These are phyloP conservation scores for Chrysoporthe cubensis DNA, from an alignment of 2,329 filamentous ascomycete species.

Conservation along the genomic window DNA sequence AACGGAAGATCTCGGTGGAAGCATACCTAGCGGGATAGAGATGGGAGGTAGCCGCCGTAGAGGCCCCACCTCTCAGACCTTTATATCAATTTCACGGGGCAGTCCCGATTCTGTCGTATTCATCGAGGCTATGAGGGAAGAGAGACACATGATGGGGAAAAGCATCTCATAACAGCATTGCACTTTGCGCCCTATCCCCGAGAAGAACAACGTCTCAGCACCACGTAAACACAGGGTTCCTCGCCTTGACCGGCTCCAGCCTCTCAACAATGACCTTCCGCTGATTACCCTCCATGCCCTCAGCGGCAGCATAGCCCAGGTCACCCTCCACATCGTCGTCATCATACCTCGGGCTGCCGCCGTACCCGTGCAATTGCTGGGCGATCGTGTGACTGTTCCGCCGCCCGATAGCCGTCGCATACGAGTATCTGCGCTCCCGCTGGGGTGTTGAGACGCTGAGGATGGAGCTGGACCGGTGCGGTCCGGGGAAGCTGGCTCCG, in stretches of 20 bases:
- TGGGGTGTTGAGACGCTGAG: slow-evolving; percentile 49
- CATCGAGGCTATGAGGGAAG: background rate
- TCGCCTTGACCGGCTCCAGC: slow-evolving; percentile 91
- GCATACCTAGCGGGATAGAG: background rate
- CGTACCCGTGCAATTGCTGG: slow-evolving; percentile 53
- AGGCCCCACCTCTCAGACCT: background rate
- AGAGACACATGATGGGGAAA: background rate
- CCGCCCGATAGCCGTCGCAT: slow-evolving; percentile 51
- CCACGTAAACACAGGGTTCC: slow-evolving; percentile 97
- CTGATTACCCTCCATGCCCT: slow-evolving; percentile 88
- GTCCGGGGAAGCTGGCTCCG: slow-evolving; percentile 47
- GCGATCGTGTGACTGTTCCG: slow-evolving; percentile 56
- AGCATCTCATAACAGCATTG: background rate
- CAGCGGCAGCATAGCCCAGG: slow-evolving; percentile 89
- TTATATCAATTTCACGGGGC: background rate
- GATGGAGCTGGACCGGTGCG: slow-evolving; percentile 37
- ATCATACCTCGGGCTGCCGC: slow-evolving; percentile 46
- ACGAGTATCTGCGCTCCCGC: slow-evolving; percentile 59
- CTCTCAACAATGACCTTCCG: slow-evolving; percentile 97
- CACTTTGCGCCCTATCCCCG: background rate
- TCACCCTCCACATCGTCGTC: slow-evolving; percentile 88
- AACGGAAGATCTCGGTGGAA: background rate
- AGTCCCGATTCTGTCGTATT: background rate
- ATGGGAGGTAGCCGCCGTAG: too few relatives aligned
- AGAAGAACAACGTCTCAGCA: slow-evolving; percentile 61